These are phyloP conservation scores for Pilasporangium apinafurcum DNA, from an alignment of 352 stramenopile genomes.

Conservation along the genomic window DNA sequence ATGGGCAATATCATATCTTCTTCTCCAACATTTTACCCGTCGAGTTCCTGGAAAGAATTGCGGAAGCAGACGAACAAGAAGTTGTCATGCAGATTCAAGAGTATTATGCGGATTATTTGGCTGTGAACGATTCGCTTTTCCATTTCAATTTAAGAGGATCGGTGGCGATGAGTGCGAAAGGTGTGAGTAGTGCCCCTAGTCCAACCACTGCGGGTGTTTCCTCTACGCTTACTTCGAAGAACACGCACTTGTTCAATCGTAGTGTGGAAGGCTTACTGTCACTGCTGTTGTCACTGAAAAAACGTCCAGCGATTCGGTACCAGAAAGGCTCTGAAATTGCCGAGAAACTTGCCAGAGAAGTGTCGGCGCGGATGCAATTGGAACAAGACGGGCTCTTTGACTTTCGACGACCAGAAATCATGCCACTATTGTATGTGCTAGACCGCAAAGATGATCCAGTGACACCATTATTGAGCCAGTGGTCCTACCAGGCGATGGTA, in stretches of 20 bases:
- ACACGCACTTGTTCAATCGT: slow-evolving; percentile 82
- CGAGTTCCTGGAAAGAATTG: slow-evolving; percentile 93
- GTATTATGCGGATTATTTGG: slow-evolving; percentile 98
- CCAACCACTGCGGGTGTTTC: slow-evolving; percentile 38
- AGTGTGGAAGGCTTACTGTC: slow-evolving; percentile 93
- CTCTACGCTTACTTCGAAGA: slow-evolving; percentile 14
- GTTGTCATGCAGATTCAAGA: slow-evolving; percentile 95
- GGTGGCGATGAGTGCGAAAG: slow-evolving; percentile 44
- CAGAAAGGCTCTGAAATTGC: slow-evolving; percentile 90
- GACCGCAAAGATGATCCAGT: slow-evolving; percentile 98
- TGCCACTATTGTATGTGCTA: slow-evolving; percentile 91
- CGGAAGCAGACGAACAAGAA: slow-evolving; percentile 93
- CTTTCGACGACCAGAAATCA: slow-evolving; percentile 86
- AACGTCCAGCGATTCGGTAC: slow-evolving; percentile 95
- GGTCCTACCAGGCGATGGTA: slow-evolving; percentile 99
- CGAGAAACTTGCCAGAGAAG: slow-evolving; percentile 91
- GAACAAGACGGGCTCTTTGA: slow-evolving; percentile 97
- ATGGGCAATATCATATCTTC: slow-evolving; percentile 98
- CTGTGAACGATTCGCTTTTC: slow-evolving; percentile 97
- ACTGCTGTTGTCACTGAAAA: slow-evolving; percentile 94
- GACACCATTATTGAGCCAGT: slow-evolving; percentile 97
- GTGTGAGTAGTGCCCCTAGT: slow-evolving; percentile 10
- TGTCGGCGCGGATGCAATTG: slow-evolving; percentile 91
- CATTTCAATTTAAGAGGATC: slow-evolving; percentile 90
- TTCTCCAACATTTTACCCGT: slow-evolving; percentile 96